Evolutionary conservation across 371 early-diverging fungal species (phyloP).

Genomic region (Lichtheimia ramosa): DNA sequence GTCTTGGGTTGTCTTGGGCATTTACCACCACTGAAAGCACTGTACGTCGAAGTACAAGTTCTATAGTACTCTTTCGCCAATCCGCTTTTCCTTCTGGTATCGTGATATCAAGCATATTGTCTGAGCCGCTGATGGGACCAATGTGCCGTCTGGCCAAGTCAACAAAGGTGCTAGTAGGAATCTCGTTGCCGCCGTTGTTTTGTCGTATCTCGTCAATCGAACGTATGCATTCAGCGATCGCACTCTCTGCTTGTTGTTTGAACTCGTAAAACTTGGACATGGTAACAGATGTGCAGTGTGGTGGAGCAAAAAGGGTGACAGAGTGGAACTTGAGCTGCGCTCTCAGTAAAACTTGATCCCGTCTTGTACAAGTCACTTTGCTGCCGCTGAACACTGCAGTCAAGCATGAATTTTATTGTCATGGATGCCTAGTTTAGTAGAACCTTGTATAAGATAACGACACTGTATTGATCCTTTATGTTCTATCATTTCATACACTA

Average conservation of each 20-base stretch:
- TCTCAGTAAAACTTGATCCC: too few relatives aligned
- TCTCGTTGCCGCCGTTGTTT: not conserved
- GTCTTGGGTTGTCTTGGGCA: not conserved
- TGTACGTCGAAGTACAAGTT: conserved; percentile 30
- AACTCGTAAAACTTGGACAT: not conserved
- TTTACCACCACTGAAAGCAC: conserved; percentile 32
- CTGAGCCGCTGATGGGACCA: conserved; percentile 1
- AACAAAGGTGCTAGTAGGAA: not conserved
- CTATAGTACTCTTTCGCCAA: conserved; percentile 44
- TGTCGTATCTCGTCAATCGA: too few relatives aligned
- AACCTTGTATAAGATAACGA: too few relatives aligned
- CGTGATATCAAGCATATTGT: conserved; percentile 3
- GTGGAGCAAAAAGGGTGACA: too few relatives aligned
- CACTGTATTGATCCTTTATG: too few relatives aligned
- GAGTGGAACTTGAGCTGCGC: too few relatives aligned
- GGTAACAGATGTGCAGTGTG: too few relatives aligned
- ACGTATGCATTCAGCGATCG: not conserved
- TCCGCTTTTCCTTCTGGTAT: conserved; percentile 24
- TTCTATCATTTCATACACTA: too few relatives aligned
- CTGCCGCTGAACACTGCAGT: too few relatives aligned
- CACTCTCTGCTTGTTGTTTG: not conserved
- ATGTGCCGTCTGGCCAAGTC: not conserved
- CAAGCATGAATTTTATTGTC: too few relatives aligned
- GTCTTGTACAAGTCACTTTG: too few relatives aligned
- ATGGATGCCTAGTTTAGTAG: too few relatives aligned